Percentiles rank a stretch among this genome's conserved stretches.
Conservation (phyloP, 2,329 filamentous ascomycete genomes). For the Xylariaceae sp. region DNA sequence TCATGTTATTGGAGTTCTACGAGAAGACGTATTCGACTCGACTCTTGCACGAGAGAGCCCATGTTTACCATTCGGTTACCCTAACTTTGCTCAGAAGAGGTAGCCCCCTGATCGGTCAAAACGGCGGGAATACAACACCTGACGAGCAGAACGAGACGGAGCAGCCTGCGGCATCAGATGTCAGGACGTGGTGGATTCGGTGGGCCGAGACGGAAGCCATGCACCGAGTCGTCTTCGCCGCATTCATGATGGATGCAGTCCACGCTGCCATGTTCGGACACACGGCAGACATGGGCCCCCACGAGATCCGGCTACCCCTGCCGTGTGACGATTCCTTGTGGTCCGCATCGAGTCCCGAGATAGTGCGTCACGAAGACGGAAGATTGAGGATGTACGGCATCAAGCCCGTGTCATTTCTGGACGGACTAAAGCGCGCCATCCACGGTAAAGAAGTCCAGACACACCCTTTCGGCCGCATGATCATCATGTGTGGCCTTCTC, state of each 20-base stretch:
- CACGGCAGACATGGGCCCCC: constrained; percentile 84
- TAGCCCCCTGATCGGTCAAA: constrained; percentile 80
- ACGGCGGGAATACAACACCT: constrained; percentile 76
- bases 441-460: constrained; percentile 81
- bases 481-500: constrained; percentile 87
- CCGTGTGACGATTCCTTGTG: constrained; percentile 88
- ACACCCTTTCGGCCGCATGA: constrained; percentile 85
- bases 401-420: constrained; percentile 78
- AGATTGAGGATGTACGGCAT: constrained; percentile 78
- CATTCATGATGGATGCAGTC: constrained; percentile 86
- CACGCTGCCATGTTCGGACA: constrained; percentile 95
- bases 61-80: constrained; percentile 87
- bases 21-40: constrained; percentile 91
- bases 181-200: constrained; percentile 71
- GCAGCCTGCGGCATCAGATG: constrained; percentile 42
- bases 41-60: constrained; percentile 80
- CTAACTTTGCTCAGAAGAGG: constrained; percentile 83
- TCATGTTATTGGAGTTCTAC: constrained; percentile 82
- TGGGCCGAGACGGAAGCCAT: constrained; percentile 92
- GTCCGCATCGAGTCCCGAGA: constrained; percentile 77
- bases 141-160: constrained; percentile 68
- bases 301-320: constrained; percentile 83
- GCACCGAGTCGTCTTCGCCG: constrained; percentile 81
- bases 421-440: constrained; percentile 80
- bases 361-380: constrained; percentile 75